phyloP scores from a whole-genome alignment of 164 flowering plant genomes.

The Cinnamomum chago region DNA sequence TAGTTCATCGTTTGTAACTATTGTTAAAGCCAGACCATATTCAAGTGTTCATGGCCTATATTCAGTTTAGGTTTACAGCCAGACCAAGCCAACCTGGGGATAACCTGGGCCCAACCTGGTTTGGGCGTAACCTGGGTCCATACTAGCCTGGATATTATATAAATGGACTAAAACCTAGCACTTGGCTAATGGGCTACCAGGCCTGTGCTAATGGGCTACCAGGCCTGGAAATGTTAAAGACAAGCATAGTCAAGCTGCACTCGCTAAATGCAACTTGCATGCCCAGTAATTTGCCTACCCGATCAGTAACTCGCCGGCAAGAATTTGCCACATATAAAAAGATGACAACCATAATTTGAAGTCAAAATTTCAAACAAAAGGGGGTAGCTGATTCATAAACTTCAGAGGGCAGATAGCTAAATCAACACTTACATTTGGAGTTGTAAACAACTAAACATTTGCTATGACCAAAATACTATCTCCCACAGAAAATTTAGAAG shows the following conservation, averaged over 20 bases:
- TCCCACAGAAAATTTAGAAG: background rate
- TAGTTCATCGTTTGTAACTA: too few relatives aligned
- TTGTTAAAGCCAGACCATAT: too few relatives aligned
- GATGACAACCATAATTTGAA: background rate
- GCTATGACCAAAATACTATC: background rate
- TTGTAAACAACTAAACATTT: background rate
- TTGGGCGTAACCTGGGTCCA: too few relatives aligned
- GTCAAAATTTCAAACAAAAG: background rate
- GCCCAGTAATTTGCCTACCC: too few relatives aligned
- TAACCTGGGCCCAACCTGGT: too few relatives aligned
- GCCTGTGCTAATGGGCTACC: background rate
- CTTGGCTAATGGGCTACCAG: background rate
- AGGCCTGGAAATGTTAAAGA: background rate
- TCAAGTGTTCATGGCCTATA: too few relatives aligned
- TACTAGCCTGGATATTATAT: too few relatives aligned
- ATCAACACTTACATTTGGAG: background rate
- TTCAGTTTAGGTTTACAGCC: too few relatives aligned
- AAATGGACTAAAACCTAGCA: too few relatives aligned
- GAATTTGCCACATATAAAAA: background rate
- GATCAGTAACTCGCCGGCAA: background rate
- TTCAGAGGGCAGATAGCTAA: background rate
- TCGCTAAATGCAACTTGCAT: too few relatives aligned
- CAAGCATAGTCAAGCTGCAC: too few relatives aligned
- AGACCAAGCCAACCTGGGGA: too few relatives aligned
- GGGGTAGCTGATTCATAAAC: background rate